Percentiles rank a stretch among this genome's conserved stretches.
Evolutionary conservation across 495 filamentous ascomycete genomes (phyloP).

Genomic region (Evansstolkia leycettana): DNA sequence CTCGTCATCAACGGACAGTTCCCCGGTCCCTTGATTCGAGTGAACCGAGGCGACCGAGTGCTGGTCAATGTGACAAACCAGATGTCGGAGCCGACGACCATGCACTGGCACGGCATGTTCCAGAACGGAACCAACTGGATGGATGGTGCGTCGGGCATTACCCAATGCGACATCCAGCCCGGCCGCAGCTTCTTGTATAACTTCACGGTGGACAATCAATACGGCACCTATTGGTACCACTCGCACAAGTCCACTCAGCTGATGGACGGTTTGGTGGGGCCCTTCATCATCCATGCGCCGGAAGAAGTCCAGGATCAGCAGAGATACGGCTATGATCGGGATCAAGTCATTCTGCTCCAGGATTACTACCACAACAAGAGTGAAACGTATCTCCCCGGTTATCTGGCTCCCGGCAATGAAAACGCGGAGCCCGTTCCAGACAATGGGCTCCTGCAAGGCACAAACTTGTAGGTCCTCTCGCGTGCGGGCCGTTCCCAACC

Average conservation of each 20-base stretch:
- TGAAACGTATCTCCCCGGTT: constrained; percentile 5
- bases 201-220: constrained; percentile 59
- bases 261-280: constrained; percentile 56
- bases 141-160: constrained; percentile 53
- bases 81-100: constrained; percentile 51
- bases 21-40: constrained; percentile 52
- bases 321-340: constrained; percentile 39
- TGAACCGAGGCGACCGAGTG: constrained; percentile 50
- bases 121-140: constrained; percentile 50
- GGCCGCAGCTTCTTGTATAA: constrained; percentile 53
- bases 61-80: constrained; percentile 56
- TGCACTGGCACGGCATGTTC: constrained; percentile 68
- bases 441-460: constrained; percentile 43
- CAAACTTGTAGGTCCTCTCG: neutral
- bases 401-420: constrained; percentile 39
- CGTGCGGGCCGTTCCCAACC: no score
- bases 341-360: constrained; percentile 42
- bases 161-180: constrained; percentile 50
- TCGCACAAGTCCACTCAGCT: constrained; percentile 54
- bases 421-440: constrained; percentile 47
- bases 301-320: constrained; percentile 41
- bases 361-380: constrained; percentile 46
- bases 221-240: constrained; percentile 70
- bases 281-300: constrained; percentile 55
- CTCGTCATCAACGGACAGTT: constrained; percentile 71